Evolutionary conservation across 345 rosid genomes (phyloP), one percentile per base, ranked within the genome.

Genomic region (Eucalyptus regnans): DNA sequence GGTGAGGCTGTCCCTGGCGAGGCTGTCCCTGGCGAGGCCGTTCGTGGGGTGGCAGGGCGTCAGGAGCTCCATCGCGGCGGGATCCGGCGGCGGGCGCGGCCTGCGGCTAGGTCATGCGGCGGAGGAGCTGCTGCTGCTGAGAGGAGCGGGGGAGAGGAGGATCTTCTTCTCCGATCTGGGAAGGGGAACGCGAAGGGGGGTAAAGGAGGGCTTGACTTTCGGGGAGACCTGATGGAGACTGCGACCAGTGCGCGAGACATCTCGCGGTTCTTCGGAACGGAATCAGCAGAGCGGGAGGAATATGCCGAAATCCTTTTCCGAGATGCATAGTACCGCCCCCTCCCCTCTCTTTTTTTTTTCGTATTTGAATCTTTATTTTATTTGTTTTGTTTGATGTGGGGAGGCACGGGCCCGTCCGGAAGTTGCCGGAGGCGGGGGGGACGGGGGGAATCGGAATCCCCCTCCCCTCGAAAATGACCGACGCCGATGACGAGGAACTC

Each of bases 61-160:
- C 14, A 90, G 86, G 58, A 92, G 90, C 93, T 93, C 95, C 94
- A 92, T 94, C 71, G 54, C 22, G 44, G 87, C 46, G 64, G 71
- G 79, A 71, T 71, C 83, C 46, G 46, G 46, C 14, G 46, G 41
- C 81, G 76, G 16, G 76, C 27, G 18, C 41, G 43, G 41, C 20
- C 79, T 7, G 37, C 37, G 18, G 76, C 20, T 20, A 16, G 79
- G 20, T 66, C 76, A 64, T 14, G 41, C 76, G 41, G 22, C 18
- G 23, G 49, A 68, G 58, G 58, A 17, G 56, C 8, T 17, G 54
- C 54, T 51, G 54, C 54, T 3, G 56, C 56, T 17, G 44, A 68
- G 22, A 68, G 6, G 80, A 68, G 37, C 11, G 46, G 7, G 12
- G 7, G 41, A 86, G 62, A 31, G 37, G 60, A 50, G 17, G 50